Base-by-base conservation (phyloP, 2,329 filamentous ascomycete species). In the Colletotrichum aenigma region DNA sequence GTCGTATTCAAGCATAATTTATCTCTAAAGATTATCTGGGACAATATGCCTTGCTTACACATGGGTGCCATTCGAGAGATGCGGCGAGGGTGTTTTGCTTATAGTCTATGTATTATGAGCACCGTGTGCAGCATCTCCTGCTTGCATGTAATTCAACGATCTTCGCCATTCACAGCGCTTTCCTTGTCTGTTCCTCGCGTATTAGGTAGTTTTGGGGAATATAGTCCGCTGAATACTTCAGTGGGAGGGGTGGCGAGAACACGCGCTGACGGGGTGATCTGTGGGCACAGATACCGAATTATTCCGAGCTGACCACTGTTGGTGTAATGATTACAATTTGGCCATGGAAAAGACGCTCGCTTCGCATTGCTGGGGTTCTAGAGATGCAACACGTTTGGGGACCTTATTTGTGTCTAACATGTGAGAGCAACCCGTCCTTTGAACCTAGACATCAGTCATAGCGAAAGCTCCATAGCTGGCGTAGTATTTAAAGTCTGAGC, bases 51-150 rank as follows among this genome's bases (percentile, higher is more conserved):
- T 36, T 15, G 34, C 34, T 36, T 15, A 36, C 15, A 36, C 6
- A 36, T 36, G 13, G 34, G 34, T 36, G 34, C 3, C 7, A 38
- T 38, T 18, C 8, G 16, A 38, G 15, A 43, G 36, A 43, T 10
- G 36, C 16, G 36, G 36, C 2, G 0, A 9, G 1, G 16, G 16
- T 12, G 18, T 18, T 43, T 48, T 12, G 18, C 5, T n/a, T 0
- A 10, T n/a, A 4, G 38, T 12, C 5, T n/a, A 0, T 1, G 5
- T 48, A 48, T 48, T 3, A 0, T 48, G 9, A 12, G 9, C 18
- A 12, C 38, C 3, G 1, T 3, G 5, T n/a, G 1, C 5, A n/a
- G 6, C 18, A 48, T 18, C 3, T 2, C 0, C 18, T 43, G 4
- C 18, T 10, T 10, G 18, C 8, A 12, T 4, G 16, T 7, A n/a